Base-by-base conservation (phyloP, 176 grass and related monocot genomes). In the Bolboschoenus planiculmis region DNA sequence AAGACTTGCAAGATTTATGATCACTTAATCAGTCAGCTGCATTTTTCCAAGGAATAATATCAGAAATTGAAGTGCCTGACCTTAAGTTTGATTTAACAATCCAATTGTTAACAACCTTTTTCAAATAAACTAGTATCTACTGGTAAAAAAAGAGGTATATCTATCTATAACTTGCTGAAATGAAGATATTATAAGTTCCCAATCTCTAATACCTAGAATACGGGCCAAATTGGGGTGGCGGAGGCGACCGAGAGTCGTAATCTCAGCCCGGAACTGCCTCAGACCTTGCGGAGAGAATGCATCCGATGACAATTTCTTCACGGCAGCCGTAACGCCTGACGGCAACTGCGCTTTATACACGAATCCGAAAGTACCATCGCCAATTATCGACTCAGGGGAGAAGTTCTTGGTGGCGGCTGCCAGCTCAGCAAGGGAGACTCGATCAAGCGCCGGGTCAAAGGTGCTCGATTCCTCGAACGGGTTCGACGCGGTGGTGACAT, bases 291-390 rank as follows among this genome's bases (percentile, higher is more conserved):
- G 83, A 10, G 86, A 40, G 46, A 83, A 84, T 46, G 89, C 85
- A 80, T 97, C 92, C 1, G 81, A 37, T 1, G 88, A 89, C 8
- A 81, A 63, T 61, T 43, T 84, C 84, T 97, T 97, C 1, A 97
- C 92, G 4, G 92, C 95, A 5, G 94, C 90, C 6, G 64, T 85
- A 14, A 26, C 43, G 50, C 88, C 88, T 39, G 47, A 82, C 0
- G 88, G 78, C 1, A 97, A 85, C 42, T 82, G 85, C 21, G 95
- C 95, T 78, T 91, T 90, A 85, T 97, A 97, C 33, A 97, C 95
- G 85, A 97, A 94, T 58, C 95, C 90, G 81, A 94, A 97, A 86
- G 92, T 88, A 9, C 92, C 95, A 86, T 97, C 95, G 0, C 95
- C 95, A 81, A 97, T 91, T 79, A 92, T 97, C 36, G 89, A 88